A percentile compares a stretch with the other conserved stretches of the same genome.
These are phyloP conservation scores for Rhizophagus sp. DNA, from an alignment of 192 early-diverging fungal species.

Conservation along the genomic window DNA sequence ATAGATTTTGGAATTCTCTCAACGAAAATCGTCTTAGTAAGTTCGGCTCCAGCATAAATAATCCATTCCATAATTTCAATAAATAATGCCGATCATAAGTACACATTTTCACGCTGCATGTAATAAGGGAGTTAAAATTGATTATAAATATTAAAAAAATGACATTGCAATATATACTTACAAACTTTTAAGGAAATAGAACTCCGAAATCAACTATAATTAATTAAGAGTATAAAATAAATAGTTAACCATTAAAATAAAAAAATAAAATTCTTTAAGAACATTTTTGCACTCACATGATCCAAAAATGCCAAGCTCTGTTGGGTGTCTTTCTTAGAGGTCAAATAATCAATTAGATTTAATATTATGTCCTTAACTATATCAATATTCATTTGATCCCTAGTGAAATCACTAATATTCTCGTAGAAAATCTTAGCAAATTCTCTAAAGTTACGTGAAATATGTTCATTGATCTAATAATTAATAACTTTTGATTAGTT, in stretches of 20 bases:
- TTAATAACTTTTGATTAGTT: not conserved
- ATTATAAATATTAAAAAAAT: not conserved
- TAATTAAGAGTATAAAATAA: not conserved
- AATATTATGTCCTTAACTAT: slow-evolving; percentile 1
- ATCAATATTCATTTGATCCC: not conserved
- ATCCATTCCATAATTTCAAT: slow-evolving; percentile 46
- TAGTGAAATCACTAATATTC: not conserved
- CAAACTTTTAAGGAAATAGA: not conserved
- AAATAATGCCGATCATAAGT: slow-evolving; percentile 31
- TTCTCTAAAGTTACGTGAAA: not conserved
- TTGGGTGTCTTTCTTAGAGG: not conserved
- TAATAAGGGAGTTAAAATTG: not conserved
- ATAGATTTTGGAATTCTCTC: slow-evolving; percentile 35
- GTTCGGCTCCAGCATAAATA: slow-evolving; percentile 50
- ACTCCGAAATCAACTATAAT: not conserved
- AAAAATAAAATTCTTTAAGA: not conserved
- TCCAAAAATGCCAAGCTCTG: not conserved
- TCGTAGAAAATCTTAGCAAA: slow-evolving; percentile 1
- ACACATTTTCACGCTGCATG: not conserved
- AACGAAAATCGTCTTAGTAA: slow-evolving; percentile 39
- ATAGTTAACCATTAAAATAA: not conserved
- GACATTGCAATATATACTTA: not conserved
- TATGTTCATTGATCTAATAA: slow-evolving; percentile 19
- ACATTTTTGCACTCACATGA: not conserved
- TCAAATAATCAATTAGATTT: not conserved